phyloP scores from a whole-genome alignment of 129 eudicot species.

The Gnaphalium uliginosum region DNA sequence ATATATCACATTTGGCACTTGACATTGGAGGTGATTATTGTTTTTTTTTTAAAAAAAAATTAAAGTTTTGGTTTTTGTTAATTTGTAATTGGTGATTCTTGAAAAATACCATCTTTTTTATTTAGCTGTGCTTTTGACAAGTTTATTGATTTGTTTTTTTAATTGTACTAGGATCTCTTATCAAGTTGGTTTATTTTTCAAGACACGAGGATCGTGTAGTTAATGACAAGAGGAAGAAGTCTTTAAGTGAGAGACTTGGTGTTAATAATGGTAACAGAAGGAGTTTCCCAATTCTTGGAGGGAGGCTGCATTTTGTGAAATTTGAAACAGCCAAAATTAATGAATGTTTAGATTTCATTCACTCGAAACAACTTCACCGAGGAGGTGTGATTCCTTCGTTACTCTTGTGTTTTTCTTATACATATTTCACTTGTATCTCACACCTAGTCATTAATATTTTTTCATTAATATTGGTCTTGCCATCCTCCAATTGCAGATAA shows the following conservation, averaged over 20 bases:
- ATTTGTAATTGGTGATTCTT: constrained; percentile 1
- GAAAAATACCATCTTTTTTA: not conserved
- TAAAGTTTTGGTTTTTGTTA: constrained; percentile 15
- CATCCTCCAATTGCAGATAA: constrained; percentile 45
- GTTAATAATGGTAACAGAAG: constrained; percentile 63
- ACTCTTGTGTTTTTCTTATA: not conserved
- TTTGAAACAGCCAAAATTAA: constrained; percentile 89
- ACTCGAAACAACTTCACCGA: constrained; percentile 87
- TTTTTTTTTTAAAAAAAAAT: constrained; percentile 7
- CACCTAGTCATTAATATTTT: constrained; percentile 11
- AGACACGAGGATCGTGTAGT: constrained; percentile 73
- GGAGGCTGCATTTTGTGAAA: constrained; percentile 95
- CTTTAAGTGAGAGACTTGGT: constrained; percentile 63
- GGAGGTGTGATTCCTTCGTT: constrained; percentile 52
- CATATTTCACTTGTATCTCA: not conserved
- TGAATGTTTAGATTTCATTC: constrained; percentile 88
- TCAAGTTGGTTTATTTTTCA: constrained; percentile 86
- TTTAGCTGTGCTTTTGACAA: not conserved
- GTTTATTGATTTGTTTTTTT: constrained; percentile 1
- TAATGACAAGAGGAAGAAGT: constrained; percentile 66
- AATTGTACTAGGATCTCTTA: constrained; percentile 70
- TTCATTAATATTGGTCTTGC: constrained; percentile 32
- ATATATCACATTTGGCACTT: constrained; percentile 85
- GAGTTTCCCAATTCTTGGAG: constrained; percentile 91
- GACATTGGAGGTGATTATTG: constrained; percentile 84